Evolutionary conservation across 805 yeast genomes (phyloP), one percentile per base, ranked within the genome.

Genomic region (Ogataea zsoltii): DNA sequence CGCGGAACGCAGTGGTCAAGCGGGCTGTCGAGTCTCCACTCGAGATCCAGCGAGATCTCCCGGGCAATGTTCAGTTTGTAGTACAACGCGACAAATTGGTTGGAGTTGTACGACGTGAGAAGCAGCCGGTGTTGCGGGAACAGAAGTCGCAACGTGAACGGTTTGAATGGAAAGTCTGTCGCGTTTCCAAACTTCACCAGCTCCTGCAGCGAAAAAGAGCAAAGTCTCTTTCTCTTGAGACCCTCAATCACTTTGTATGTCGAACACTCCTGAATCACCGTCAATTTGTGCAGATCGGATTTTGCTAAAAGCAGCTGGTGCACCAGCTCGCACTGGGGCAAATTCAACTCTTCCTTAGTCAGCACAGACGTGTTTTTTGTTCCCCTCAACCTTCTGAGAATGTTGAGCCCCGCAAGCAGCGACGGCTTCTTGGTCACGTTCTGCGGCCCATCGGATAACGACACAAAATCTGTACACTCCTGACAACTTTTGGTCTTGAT

Each of bases 31-130:
- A 41, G 30, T 23, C 70, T 49, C 21, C 44, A 25, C 16, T 66
- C 67, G 7, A 66, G 46, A 25, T 66, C 69, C 6, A 66, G 50
- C 9, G 68, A 61, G n/a, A 66, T 18, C 35, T 66, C 70, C 34
- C 55, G 50, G 0, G 63, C 62, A 32, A 66, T 56, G 42, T 62
- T 62, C 14, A 66, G 45, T 40, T 65, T 65, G 50, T 61, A 62
- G 33, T 63, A 66, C 17, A 61, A 40, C 16, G 60, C 58, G 17
- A 60, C 53, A 41, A 60, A 63, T 18, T 45, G 45, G n/a, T 50
- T 48, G 2, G 61, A 57, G 44, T 58, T 65, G 48, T 61, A 66
- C 6, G 59, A 51, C 6, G 58, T 53, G 4, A 66, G 30, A 7
- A 66, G 32, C 30, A 58, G 53, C 35, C 61, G 65, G 19, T 58